Evolutionary conservation across 306 rosid species (phyloP).

Genomic region (Dryas octopetala): DNA sequence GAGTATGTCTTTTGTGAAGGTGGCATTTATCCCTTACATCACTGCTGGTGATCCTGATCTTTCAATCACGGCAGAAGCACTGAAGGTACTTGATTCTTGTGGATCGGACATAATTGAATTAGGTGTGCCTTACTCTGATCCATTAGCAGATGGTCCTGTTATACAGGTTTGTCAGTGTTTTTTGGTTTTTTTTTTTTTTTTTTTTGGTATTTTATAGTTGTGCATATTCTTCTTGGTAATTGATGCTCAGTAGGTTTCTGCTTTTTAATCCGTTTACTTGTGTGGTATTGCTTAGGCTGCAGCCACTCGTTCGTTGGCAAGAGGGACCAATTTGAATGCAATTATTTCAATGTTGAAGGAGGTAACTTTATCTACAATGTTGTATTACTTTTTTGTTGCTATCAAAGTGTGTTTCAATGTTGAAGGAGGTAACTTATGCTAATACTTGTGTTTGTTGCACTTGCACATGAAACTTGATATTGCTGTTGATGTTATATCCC

Average conservation of each 20-base stretch:
- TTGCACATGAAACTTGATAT: neutral
- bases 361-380: conserved; percentile 44
- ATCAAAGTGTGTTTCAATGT: too few species aligned
- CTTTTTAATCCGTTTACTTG: conserved; percentile 18
- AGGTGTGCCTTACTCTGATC: conserved; percentile 93
- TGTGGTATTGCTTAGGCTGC: conserved; percentile 71
- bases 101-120: conserved; percentile 95
- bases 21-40: conserved; percentile 85
- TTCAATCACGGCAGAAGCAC: conserved; percentile 81
- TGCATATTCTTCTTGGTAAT: neutral
- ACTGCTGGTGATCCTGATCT: conserved; percentile 98
- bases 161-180: conserved; percentile 63
- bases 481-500: neutral
- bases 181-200: neutral
- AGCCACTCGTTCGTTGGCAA: conserved; percentile 81
- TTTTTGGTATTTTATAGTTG: neutral
- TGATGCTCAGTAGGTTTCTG: neutral
- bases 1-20: conserved; percentile 46
- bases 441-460: too few species aligned
- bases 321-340: conserved; percentile 67
- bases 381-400: neutral
- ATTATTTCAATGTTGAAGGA: conserved; percentile 81
- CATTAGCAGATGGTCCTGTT: conserved; percentile 98
- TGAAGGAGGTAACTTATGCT: too few species aligned
- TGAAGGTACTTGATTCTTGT: conserved; percentile 77